A percentile compares a stretch with the other conserved stretches of the same genome.
Evolutionary conservation across 768 basidiomycete species (phyloP).

Genomic region (Pisolithus albus): DNA sequence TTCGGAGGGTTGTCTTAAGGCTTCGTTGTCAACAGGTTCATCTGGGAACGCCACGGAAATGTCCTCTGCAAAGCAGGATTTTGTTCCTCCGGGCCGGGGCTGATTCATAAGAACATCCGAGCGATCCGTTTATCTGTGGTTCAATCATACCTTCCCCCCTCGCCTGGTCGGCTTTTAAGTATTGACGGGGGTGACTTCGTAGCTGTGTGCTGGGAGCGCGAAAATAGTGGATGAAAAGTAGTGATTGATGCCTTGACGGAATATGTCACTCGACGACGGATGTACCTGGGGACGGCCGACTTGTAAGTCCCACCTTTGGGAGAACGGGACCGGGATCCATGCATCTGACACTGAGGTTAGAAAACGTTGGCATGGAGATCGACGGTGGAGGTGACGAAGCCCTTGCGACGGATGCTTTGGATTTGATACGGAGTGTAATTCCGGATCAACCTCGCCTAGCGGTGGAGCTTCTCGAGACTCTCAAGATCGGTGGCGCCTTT

Average conservation of each 20-base stretch:
- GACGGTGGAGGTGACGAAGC: slow-evolving; percentile 54
- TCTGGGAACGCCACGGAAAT: too few species aligned
- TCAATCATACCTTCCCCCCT: slow-evolving; percentile 57
- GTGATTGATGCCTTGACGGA: slow-evolving; percentile 75
- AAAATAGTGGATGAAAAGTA: slow-evolving; percentile 82
- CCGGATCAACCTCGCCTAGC: too few species aligned
- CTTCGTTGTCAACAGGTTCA: too few species aligned
- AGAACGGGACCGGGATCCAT: slow-evolving; percentile 33
- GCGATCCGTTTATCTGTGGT: slow-evolving; percentile 69
- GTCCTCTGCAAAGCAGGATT: too few species aligned
- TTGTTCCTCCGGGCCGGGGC: slow-evolving; percentile 33
- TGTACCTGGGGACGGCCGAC: slow-evolving; percentile 33
- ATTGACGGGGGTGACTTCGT: slow-evolving; percentile 57
- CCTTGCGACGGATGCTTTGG: too few species aligned
- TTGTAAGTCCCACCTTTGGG: slow-evolving; percentile 48
- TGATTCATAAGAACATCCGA: slow-evolving; percentile 58
- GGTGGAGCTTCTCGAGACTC: too few species aligned
- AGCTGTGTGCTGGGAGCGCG: slow-evolving; percentile 73
- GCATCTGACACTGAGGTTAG: slow-evolving; percentile 42
- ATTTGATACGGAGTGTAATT: too few species aligned
- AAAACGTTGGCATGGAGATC: slow-evolving; percentile 70
- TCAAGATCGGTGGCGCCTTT: too few species aligned
- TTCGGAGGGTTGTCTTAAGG: too few species aligned
- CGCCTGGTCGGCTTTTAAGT: slow-evolving; percentile 65
- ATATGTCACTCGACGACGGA: slow-evolving; percentile 56